Conservation (phyloP, 768 basidiomycete species). For the Rhodotorula diobovata region DNA sequence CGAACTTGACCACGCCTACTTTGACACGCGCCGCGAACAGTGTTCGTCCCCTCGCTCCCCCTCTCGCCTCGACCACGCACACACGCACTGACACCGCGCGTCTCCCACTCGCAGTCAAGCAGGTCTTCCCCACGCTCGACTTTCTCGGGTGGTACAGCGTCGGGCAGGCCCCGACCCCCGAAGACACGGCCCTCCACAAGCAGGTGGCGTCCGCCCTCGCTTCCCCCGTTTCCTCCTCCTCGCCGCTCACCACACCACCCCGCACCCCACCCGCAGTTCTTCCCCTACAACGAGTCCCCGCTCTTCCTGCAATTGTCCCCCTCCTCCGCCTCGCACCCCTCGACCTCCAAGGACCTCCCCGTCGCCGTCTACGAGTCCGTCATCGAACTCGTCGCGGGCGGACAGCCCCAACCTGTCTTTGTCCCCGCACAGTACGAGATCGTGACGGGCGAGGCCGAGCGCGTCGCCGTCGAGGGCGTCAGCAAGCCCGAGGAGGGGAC, state of each 20-base stretch:
- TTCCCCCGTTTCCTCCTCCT: neutral
- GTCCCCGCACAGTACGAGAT: slow-evolving; percentile 73
- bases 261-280: slow-evolving; percentile 59
- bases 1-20: slow-evolving; percentile 72
- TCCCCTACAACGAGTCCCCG: slow-evolving; percentile 77
- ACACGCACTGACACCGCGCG: neutral
- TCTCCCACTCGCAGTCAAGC: slow-evolving; percentile 77
- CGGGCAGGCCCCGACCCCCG: slow-evolving; percentile 64
- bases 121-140: slow-evolving; percentile 95
- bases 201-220: slow-evolving; percentile 58
- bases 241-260: neutral
- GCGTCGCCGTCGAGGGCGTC: slow-evolving; percentile 92
- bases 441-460: slow-evolving; percentile 96
- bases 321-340: neutral
- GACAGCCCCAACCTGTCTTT: slow-evolving; percentile 51
- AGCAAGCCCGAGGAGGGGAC: slow-evolving; percentile 59
- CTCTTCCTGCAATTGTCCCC: slow-evolving; percentile 65
- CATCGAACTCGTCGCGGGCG: slow-evolving; percentile 69
- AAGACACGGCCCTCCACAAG: slow-evolving; percentile 76
- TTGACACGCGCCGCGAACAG: slow-evolving; percentile 77
- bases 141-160: slow-evolving; percentile 98
- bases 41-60: slow-evolving; percentile 53
- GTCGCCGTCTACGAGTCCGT: slow-evolving; percentile 91
- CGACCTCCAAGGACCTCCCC: slow-evolving; percentile 62
- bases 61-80: neutral